Evolutionary conservation across 768 basidiomycete species (phyloP), one percentile per base, ranked within the genome.

Genomic region (Terana coerulea): DNA sequence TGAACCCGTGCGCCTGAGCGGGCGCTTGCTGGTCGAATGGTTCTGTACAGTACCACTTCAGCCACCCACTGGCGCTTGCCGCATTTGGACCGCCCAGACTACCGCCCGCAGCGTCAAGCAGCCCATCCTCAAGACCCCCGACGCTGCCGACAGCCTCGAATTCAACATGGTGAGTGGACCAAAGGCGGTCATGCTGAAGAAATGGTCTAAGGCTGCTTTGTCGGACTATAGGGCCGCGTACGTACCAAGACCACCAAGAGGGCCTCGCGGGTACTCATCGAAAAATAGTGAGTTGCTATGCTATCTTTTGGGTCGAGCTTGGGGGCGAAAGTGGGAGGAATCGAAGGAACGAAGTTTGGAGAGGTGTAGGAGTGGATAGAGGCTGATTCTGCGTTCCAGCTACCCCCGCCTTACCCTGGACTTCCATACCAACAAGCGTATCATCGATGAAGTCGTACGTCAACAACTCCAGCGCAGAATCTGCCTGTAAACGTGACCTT

Each of bases 191-290:
- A 51, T 33, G 37, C 21, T 22, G 48, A 25, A n/a, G 35, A 43
- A 21, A 30, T 14, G 4, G 15, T 46, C 24, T 28, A 34, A 3
- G 19, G 47, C 51, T 47, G 21, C 29, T 49, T 8, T 12, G 3
- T 30, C n/a, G 10, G 17, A 14, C 19, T 33, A 1, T 69, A 98
- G 97, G 97, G 97, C 72, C 94, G 97, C 67, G 95, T 99, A 76
- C 91, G 97, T 70, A 99, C 97, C 66, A 99, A 99, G 79, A 99
- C 97, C 59, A 95, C 95, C 69, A 99, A 99, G 83, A 91, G 95
- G 77, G 95, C 97, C 67, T 98, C 95, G 60, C 87, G 97, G 58
- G 92, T 95, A 64, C 82, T 98, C 74, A 98, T 99, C 68, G 97
- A 99, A 83, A 98, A 98, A 83, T 99, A 98, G 89, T 91, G 65